Conservation (phyloP, 2,329 filamentous ascomycete species). For the Aspergillus brasiliensis region DNA sequence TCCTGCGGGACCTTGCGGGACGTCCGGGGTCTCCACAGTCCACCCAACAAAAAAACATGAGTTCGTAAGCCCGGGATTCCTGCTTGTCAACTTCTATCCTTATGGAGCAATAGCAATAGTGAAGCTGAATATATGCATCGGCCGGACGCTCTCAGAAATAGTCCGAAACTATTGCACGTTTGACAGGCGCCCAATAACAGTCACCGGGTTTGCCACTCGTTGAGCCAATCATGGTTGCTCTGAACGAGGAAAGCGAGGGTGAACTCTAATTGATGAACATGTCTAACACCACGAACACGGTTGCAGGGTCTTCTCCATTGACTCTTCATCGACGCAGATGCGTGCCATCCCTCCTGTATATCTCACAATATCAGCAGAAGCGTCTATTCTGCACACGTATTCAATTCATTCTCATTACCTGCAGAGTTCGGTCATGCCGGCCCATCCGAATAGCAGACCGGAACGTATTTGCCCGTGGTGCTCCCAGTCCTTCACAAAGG, state of each 20-base stretch:
- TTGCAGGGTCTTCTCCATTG: no score
- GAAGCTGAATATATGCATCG: background rate
- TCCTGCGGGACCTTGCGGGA: background rate
- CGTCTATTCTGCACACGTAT: background rate
- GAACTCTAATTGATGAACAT: background rate
- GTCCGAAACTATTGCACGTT: background rate
- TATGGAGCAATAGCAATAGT: background rate
- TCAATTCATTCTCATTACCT: background rate
- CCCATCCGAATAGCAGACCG: background rate
- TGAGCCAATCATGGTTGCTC: background rate
- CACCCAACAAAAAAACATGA: background rate
- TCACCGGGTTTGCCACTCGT: background rate
- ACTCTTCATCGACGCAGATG: no score
- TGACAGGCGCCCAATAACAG: background rate
- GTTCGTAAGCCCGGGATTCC: background rate
- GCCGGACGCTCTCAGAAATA: background rate
- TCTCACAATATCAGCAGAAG: background rate
- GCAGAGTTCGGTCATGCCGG: background rate
- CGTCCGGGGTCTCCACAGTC: background rate
- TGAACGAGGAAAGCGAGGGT: background rate
- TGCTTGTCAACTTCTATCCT: background rate
- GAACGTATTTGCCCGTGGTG: conserved; percentile 26
- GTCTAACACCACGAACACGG: no score
- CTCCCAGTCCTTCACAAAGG: conserved; percentile 30
- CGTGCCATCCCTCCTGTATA: background rate